Conservation (phyloP, 23 red algal genomes). For the Gracilaria vermiculophylla region DNA sequence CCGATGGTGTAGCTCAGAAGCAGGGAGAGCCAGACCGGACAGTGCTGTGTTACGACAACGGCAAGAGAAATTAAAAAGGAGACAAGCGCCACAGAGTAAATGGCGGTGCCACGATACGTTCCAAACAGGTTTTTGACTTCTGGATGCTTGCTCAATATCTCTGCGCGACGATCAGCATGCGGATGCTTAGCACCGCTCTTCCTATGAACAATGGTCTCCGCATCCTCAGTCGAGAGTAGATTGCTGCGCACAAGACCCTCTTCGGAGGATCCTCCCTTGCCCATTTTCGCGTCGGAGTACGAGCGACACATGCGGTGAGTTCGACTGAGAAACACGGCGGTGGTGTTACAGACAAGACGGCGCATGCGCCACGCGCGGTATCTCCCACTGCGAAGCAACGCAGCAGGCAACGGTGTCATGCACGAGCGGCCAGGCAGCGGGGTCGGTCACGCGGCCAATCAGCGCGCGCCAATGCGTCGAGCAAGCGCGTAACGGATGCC, state of each 20-base stretch:
- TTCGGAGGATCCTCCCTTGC: slow-evolving; percentile 31
- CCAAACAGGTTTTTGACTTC: slow-evolving; percentile 85
- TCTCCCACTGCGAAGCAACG: too few relatives aligned
- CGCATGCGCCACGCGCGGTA: too few relatives aligned
- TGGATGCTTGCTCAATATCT: slow-evolving; percentile 84
- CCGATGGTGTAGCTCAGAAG: slow-evolving; percentile 79
- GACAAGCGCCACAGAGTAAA: slow-evolving; percentile 78
- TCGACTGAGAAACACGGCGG: too few relatives aligned
- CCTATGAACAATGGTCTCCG: slow-evolving; percentile 36
- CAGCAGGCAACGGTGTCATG: too few relatives aligned
- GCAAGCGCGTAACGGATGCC: too few relatives aligned
- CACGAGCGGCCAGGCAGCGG: too few relatives aligned
- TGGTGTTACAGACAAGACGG: too few relatives aligned
- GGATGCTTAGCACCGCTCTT: slow-evolving; percentile 66
- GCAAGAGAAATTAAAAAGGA: slow-evolving; percentile 67
- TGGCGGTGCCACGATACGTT: slow-evolving; percentile 55
- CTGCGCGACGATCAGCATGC: slow-evolving; percentile 81
- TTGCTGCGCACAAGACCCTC: slow-evolving; percentile 34
- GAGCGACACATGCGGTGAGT: too few relatives aligned
- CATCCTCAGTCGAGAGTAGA: slow-evolving; percentile 75
- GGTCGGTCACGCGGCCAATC: too few relatives aligned
- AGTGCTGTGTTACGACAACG: neutral
- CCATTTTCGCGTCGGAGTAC: neutral
- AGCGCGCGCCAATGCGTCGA: too few relatives aligned
- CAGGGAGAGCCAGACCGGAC: slow-evolving; percentile 46